phyloP scores from a whole-genome alignment of 139 green algal genomes.

The Spirogloea muscicola region DNA sequence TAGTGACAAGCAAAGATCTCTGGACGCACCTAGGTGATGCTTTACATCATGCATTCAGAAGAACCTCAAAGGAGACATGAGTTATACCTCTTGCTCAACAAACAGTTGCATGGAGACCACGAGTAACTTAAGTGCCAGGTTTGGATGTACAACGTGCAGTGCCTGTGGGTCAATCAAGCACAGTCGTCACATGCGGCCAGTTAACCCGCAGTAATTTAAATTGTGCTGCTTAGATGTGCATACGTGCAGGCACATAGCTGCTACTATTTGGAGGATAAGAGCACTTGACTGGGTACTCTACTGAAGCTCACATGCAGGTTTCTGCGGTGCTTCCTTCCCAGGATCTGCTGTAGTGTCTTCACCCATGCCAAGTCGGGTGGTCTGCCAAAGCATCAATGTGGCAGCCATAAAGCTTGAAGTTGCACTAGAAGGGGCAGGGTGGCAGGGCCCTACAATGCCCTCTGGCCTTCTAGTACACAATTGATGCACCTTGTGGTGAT shows the following conservation, averaged over 20 bases:
- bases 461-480: background rate
- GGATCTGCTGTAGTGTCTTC: slow-evolving; percentile 36
- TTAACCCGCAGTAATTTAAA: too few species aligned
- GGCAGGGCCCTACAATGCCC: background rate
- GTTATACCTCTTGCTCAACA: background rate
- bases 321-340: slow-evolving; percentile 29
- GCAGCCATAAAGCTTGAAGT: background rate
- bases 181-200: too few species aligned
- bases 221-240: too few species aligned
- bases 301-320: slow-evolving; percentile 30
- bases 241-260: too few species aligned
- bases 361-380: slow-evolving; percentile 32
- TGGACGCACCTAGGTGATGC: background rate
- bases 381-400: background rate
- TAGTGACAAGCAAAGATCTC: background rate
- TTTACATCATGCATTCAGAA: background rate
- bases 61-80: background rate
- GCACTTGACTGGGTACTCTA: background rate
- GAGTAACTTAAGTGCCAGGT: background rate
- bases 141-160: background rate
- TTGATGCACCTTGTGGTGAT: background rate
- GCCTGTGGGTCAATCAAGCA: background rate
- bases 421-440: background rate
- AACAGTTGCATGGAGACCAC: slow-evolving; percentile 8
- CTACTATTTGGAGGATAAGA: background rate